Evolutionary conservation across 1,284 basidiomycete genomes (phyloP).

Genomic region (Pseudozyma pruni): DNA sequence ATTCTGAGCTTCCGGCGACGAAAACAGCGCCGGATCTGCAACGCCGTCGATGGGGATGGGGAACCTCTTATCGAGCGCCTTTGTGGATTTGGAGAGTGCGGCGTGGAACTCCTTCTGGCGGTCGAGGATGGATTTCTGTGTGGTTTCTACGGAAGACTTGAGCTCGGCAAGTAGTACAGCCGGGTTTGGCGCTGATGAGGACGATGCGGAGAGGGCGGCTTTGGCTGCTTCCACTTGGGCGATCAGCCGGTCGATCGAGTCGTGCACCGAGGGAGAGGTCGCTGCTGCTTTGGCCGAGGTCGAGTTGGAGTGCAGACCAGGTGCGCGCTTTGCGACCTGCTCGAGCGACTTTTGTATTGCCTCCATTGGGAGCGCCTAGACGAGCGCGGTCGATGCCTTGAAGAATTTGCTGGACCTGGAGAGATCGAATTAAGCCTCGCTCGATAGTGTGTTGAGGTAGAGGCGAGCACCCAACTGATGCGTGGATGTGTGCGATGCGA

Average conservation of each 20-base stretch:
- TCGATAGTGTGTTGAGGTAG: too few relatives aligned
- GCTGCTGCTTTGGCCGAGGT: constrained; percentile 29
- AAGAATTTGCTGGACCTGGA: too few relatives aligned
- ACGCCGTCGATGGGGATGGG: constrained; percentile 52
- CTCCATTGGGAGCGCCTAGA: too few relatives aligned
- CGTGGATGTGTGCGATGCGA: too few relatives aligned
- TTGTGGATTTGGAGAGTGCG: constrained; percentile 53
- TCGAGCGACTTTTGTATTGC: constrained; percentile 60
- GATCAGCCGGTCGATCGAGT: constrained; percentile 57
- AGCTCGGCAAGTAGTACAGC: constrained; percentile 35
- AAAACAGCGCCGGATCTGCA: constrained; percentile 56
- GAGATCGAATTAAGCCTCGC: too few relatives aligned
- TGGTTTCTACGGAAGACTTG: constrained; percentile 31
- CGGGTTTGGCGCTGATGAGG: constrained; percentile 7
- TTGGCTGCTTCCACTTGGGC: constrained; percentile 51
- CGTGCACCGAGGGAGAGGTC: constrained; percentile 39
- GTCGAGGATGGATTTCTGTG: constrained; percentile 51
- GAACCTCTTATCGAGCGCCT: constrained; percentile 61
- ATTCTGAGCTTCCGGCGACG: constrained; percentile 30
- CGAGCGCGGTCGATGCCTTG: too few relatives aligned
- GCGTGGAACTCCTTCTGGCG: constrained; percentile 59
- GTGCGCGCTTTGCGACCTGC: constrained; percentile 45
- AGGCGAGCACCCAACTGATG: neutral
- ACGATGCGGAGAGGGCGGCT: constrained; percentile 19
- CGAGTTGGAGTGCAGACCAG: constrained; percentile 42